A percentile compares a stretch with the other conserved stretches of the same genome.
Evolutionary conservation across 257 asterid species (phyloP).

Genomic region (Penstemon barbatus): DNA sequence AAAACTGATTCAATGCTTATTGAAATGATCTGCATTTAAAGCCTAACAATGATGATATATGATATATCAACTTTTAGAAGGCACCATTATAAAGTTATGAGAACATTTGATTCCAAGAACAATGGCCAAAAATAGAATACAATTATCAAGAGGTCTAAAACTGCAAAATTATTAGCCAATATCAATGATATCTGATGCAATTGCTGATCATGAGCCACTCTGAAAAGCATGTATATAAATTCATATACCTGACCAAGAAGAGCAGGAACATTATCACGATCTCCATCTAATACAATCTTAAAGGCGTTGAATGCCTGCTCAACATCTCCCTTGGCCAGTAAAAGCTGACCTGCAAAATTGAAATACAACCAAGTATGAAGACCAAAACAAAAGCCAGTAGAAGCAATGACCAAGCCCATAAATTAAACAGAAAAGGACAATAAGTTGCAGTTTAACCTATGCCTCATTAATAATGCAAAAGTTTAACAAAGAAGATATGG

Average conservation of each 20-base stretch:
- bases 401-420: background rate
- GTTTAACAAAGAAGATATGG: background rate
- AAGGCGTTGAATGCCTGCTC: conserved; percentile 93
- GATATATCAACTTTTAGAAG: conserved; percentile 25
- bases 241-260: conserved; percentile 93
- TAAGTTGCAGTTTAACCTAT: conserved; percentile 1
- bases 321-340: conserved; percentile 90
- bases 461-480: background rate
- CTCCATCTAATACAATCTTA: conserved; percentile 94
- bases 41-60: conserved; percentile 6
- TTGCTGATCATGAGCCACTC: conserved; percentile 17
- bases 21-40: conserved; percentile 18
- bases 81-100: conserved; percentile 6
- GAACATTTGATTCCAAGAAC: conserved; percentile 17
- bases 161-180: conserved; percentile 6
- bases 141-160: background rate
- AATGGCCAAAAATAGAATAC: conserved; percentile 2
- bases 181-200: background rate
- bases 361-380: conserved; percentile 26
- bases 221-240: conserved; percentile 12
- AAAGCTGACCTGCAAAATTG: conserved; percentile 78
- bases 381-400: conserved; percentile 15
- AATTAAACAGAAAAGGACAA: conserved; percentile 8
- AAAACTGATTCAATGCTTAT: conserved; percentile 18
- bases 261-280: conserved; percentile 91